phyloP scores from a whole-genome alignment of 2,329 filamentous ascomycete species.

The Cladosporium sp. region DNA sequence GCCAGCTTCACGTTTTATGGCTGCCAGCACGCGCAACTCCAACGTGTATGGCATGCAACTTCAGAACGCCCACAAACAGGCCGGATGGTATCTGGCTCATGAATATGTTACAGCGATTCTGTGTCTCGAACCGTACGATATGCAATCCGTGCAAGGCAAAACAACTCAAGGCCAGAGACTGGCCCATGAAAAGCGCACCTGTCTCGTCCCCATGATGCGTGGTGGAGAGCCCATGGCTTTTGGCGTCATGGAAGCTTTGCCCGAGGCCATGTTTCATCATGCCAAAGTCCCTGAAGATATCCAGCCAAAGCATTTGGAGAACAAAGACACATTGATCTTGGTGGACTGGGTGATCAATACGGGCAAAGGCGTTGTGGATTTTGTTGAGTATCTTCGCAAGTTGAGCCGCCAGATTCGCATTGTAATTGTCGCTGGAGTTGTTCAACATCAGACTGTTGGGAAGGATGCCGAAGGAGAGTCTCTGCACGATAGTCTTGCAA shows the following conservation, averaged over 20 bases:
- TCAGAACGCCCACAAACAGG: conserved; percentile 44
- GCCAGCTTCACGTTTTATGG: conserved; percentile 47
- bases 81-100: conserved; percentile 52
- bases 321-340: conserved; percentile 43
- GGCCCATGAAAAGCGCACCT: conserved; percentile 43
- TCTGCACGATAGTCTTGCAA: neutral
- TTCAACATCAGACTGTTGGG: conserved; percentile 39
- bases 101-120: conserved; percentile 45
- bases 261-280: conserved; percentile 49
- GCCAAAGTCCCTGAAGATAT: conserved; percentile 40
- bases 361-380: conserved; percentile 47
- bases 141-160: conserved; percentile 49
- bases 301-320: conserved; percentile 37
- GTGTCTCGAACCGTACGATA: conserved; percentile 46
- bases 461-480: conserved; percentile 19
- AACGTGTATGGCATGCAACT: conserved; percentile 42
- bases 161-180: conserved; percentile 44
- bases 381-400: conserved; percentile 44
- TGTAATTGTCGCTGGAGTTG: conserved; percentile 52
- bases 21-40: conserved; percentile 51
- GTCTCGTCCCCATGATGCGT: conserved; percentile 59
- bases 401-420: conserved; percentile 41
- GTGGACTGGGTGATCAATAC: conserved; percentile 60
- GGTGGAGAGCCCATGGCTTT: conserved; percentile 59
- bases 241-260: conserved; percentile 52